Base-by-base conservation (phyloP, 2,329 filamentous ascomycete species). In the Cladosporium austrohemisphaericum region DNA sequence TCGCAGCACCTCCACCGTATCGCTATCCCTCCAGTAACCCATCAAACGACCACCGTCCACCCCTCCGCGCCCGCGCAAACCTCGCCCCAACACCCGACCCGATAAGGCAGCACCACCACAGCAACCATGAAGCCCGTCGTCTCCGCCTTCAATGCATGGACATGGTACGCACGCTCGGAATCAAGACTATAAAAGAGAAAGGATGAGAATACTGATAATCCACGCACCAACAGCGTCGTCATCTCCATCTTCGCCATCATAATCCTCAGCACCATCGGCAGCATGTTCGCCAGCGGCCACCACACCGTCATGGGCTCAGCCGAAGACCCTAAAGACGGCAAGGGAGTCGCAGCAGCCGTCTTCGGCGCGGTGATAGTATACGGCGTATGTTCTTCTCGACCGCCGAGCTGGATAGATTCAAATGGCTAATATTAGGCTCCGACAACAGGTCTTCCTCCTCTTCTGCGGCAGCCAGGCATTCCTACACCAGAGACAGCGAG, bases 381-480 rank as follows among this genome's bases (percentile, higher is more conserved):
- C 66, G 81, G 78, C 58, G 92, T 96, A 84, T 58, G 88, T 81
- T 45, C 23, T 11, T 4, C 10, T 19, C 10, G 23, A 16, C 5
- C 3, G 18, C 36, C 10, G 18, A n/a, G n/a, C n/a, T n/a, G n/a
- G n/a, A n/a, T n/a, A n/a, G n/a, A n/a, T n/a, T n/a, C n/a, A n/a
- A n/a, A n/a, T n/a, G n/a, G n/a, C 18, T 23, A 40, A 16, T 19
- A 44, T 29, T 25, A 33, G 26, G 13, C 47, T 25, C 11, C 29
- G 2, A 46, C 16, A 41, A 41, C 57, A 94, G 91, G 83, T 78
- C 14, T 97, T 97, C 76, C 80, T 96, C 50, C 77, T 94, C 43
- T 96, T 95, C 73, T 97, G 92, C 71, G 87, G 85, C 51, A 81
- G 91, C 58, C 92, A 97, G 69, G 92, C 90, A 55, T 81, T 86